phyloP scores from a whole-genome alignment of 768 basidiomycete species.

The Naganishia vishniacii region DNA sequence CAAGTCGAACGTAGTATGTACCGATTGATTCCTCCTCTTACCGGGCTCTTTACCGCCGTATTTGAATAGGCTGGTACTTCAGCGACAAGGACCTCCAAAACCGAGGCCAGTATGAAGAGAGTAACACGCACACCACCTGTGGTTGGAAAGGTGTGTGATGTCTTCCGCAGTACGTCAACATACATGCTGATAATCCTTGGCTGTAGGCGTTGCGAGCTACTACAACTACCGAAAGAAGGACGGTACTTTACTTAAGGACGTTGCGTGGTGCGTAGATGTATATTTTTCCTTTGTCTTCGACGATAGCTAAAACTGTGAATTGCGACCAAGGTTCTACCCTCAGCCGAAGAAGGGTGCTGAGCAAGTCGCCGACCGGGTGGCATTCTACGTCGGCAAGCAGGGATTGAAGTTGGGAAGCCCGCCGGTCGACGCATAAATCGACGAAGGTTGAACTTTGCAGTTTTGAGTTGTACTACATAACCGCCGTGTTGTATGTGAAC shows the following conservation, averaged over 20 bases:
- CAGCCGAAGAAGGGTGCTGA: conserved; percentile 40
- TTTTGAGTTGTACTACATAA: neutral
- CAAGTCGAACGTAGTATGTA: conserved; percentile 36
- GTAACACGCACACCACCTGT: conserved; percentile 41
- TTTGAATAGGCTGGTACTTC: conserved; percentile 47
- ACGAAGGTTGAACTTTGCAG: neutral
- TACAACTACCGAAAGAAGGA: conserved; percentile 42
- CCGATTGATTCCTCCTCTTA: too few species aligned
- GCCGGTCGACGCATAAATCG: neutral
- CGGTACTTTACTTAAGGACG: conserved; percentile 42
- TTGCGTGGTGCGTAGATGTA: conserved; percentile 39
- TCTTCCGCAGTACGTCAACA: conserved; percentile 3
- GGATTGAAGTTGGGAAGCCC: conserved; percentile 27
- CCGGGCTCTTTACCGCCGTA: too few species aligned
- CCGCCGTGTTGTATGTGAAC: neutral
- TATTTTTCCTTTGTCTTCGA: too few species aligned
- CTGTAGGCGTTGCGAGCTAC: conserved; percentile 39
- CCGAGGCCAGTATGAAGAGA: conserved; percentile 33
- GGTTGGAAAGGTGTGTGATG: conserved; percentile 42
- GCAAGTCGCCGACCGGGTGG: conserved; percentile 37
- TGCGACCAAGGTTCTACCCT: conserved; percentile 41
- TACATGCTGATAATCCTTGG: neutral
- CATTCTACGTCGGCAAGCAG: conserved; percentile 40
- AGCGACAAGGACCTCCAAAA: conserved; percentile 40
- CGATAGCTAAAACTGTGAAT: neutral